A percentile compares a stretch with the other conserved stretches of the same genome.
phyloP scores from a whole-genome alignment of 306 rosid genomes.

The Fagus sylvatica region DNA sequence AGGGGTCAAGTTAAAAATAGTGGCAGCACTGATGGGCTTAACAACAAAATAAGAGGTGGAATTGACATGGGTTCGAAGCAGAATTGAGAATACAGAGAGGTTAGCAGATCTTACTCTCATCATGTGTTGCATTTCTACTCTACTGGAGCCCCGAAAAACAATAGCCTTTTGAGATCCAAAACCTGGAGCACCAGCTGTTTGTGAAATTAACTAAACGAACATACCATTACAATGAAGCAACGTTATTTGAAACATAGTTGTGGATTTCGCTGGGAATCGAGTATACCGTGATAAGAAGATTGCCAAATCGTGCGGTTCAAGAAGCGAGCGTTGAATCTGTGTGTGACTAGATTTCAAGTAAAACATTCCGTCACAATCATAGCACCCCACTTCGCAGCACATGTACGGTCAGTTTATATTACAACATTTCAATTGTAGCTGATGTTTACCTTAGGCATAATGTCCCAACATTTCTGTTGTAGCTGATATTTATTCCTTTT shows the following conservation, averaged over 20 bases:
- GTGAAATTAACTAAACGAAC: conserved; percentile 33
- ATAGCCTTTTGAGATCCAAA: no score
- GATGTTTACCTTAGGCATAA: no score
- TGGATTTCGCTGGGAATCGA: no score
- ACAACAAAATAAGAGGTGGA: conserved; percentile 7
- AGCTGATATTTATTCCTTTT: no score
- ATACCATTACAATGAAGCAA: background rate
- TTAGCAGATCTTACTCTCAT: conserved; percentile 39
- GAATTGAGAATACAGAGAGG: conserved; percentile 28
- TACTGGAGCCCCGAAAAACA: no score
- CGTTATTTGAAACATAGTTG: background rate
- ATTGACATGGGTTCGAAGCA: conserved; percentile 21
- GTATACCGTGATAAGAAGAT: no score
- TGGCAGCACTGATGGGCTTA: conserved; percentile 24
- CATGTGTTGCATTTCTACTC: conserved; percentile 28
- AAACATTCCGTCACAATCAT: no score
- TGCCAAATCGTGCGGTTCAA: background rate
- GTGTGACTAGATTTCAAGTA: no score
- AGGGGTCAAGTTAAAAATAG: conserved; percentile 26
- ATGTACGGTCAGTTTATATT: no score
- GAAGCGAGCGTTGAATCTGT: background rate
- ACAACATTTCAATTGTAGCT: no score
- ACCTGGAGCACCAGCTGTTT: conserved; percentile 21
- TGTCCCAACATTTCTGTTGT: no score
- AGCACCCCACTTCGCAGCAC: no score